Percentiles rank a stretch among this genome's conserved stretches.
Conservation (phyloP, 108 stramenopile species). For the Pseudonitzschia delicatissima region DNA sequence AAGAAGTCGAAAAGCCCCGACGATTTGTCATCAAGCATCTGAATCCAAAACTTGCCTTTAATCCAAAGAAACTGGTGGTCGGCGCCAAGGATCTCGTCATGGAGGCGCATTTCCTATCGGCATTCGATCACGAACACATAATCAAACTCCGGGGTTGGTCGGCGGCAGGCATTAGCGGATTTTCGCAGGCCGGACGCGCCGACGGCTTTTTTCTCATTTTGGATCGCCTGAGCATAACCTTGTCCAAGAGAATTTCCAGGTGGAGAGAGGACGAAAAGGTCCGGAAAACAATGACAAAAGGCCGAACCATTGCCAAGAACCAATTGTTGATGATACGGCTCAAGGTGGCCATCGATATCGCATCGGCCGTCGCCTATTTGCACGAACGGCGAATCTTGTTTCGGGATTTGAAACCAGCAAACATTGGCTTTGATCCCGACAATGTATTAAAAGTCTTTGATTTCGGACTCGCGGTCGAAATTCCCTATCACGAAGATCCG, state of each 20-base stretch:
- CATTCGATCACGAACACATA: constrained; percentile 58
- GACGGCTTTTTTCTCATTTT: constrained; percentile 57
- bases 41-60: constrained; percentile 51
- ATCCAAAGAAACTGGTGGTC: constrained; percentile 54
- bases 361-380: constrained; percentile 38
- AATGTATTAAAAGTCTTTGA: constrained; percentile 60
- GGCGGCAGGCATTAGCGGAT: constrained; percentile 59
- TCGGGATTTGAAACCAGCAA: constrained; percentile 62
- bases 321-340: constrained; percentile 32
- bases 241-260: constrained; percentile 35
- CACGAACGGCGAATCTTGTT: constrained; percentile 46
- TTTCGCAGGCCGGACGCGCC: constrained; percentile 43
- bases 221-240: constrained; percentile 41
- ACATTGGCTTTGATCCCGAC: constrained; percentile 52
- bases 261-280: constrained; percentile 49
- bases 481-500: constrained; percentile 39
- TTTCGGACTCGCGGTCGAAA: constrained; percentile 59
- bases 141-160: constrained; percentile 69
- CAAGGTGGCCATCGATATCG: constrained; percentile 43
- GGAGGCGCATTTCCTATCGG: constrained; percentile 55
- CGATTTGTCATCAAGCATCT: constrained; percentile 69
- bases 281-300: constrained; percentile 29
- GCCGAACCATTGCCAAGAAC: constrained; percentile 23
- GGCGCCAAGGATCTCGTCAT: constrained; percentile 59
- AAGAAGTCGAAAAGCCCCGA: not conserved